Evolutionary conservation across 78 protist genomes (phyloP), one percentile per base, ranked within the genome.

Genomic region (Cavenderia fasciculata): DNA sequence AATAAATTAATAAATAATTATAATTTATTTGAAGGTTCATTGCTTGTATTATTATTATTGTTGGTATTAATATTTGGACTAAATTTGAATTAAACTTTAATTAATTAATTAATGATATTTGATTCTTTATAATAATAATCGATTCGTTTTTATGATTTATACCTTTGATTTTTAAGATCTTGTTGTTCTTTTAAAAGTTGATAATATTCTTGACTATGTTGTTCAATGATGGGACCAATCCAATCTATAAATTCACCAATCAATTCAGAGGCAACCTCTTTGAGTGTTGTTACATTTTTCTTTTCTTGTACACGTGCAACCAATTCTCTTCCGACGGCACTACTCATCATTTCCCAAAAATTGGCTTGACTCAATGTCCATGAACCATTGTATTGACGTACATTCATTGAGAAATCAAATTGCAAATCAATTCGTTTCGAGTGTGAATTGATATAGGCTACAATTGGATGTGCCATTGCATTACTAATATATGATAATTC

Each of bases 391-490:
- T 54, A 82, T 43, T 82, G 90, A 31, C 90, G 31, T 3, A 82
- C 38, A 56, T 82, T 82, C 78, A 82, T 65, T 46, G 90, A 71
- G 25, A 82, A 82, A 11, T 40, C 18, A 43, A 82, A 82, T 33
- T 44, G 61, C 8, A 82, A 34, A 43, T 66, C 72, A 29, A 82
- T 82, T 43, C 68, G 90, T 68, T 82, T 82, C 0, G 78, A 68
- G 49, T 82, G 90, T 1, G 78, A 68, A 33, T 82, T 82, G 47
- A 82, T 82, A 25, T 82, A 82, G 0, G 90, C 90, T 27, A 82
- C 90, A 16, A 82, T 82, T 2, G 90, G 90, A 82, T 82, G 90
- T 27, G 90, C 90, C 70, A 82, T 33, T 65, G 90, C 90, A 82
- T 82, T 82, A 4, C 79, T 68, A 19, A 82, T 23, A 31, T 82